A percentile compares a stretch with the other conserved stretches of the same genome.
These are phyloP conservation scores for Atkinsonella hypoxylon DNA, from an alignment of 2,329 filamentous ascomycete species.

Conservation along the genomic window DNA sequence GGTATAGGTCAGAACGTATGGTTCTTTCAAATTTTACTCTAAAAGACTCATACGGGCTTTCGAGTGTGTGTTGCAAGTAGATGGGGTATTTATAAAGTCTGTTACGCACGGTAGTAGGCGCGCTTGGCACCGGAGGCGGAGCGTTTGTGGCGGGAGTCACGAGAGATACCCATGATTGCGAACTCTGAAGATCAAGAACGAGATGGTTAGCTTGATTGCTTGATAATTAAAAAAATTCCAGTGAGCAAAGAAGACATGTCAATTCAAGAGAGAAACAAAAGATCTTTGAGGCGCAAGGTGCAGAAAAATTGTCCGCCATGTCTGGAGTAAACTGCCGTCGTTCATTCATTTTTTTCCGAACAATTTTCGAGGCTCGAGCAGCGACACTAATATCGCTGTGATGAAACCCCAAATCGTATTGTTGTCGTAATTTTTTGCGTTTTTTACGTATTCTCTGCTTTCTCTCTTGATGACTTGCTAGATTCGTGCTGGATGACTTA, in stretches of 20 bases:
- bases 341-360: not conserved
- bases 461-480: not conserved
- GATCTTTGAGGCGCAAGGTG: not conserved
- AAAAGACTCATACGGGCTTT: slow-evolving; percentile 51
- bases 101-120: slow-evolving; percentile 71
- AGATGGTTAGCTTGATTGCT: slow-evolving; percentile 9
- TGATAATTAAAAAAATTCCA: not conserved
- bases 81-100: slow-evolving; percentile 6
- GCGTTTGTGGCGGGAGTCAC: slow-evolving; percentile 99
- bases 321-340: not conserved
- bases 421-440: not conserved
- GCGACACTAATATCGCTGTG: not conserved
- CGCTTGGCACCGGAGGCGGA: slow-evolving; percentile 98
- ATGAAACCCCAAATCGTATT: not conserved
- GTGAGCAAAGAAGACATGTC: not conserved
- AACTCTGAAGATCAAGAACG: slow-evolving; percentile 37
- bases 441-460: not conserved
- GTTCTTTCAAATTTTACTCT: slow-evolving; percentile 14
- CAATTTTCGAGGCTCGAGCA: not conserved
- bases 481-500: slow-evolving; percentile 19
- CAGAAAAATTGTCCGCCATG: not conserved
- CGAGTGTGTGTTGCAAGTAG: slow-evolving; percentile 24
- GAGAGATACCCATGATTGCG: slow-evolving; percentile 98
- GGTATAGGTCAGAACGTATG: slow-evolving; percentile 65
- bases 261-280: not conserved